phyloP scores from a whole-genome alignment of 78 protist genomes.

The Protostelium mycophagum region DNA sequence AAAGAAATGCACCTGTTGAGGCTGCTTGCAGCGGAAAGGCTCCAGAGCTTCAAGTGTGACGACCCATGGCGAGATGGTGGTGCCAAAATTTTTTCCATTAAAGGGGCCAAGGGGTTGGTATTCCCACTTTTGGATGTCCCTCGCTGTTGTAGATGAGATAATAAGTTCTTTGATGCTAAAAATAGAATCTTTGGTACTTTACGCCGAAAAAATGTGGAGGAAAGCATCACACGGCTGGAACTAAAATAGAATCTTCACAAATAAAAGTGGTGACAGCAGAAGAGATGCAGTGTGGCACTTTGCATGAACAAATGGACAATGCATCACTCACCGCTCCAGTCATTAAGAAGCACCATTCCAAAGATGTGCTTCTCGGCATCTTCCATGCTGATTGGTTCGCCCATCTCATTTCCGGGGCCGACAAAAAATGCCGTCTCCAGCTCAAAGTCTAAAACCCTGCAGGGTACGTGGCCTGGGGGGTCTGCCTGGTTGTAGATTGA shows the following conservation, averaged over 20 bases:
- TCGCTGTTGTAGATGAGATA: conserved; percentile 11
- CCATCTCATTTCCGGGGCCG: conserved; percentile 78
- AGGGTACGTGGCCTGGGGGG: conserved; percentile 61
- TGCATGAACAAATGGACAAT: no score
- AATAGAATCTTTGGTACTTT: not conserved
- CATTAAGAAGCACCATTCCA: conserved; percentile 87
- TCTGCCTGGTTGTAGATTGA: conserved; percentile 2
- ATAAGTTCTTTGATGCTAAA: not conserved
- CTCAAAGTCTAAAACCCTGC: conserved; percentile 80
- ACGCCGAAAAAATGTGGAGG: not conserved
- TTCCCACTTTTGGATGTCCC: conserved; percentile 91
- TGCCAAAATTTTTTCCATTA: conserved; percentile 85
- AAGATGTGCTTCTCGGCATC: conserved; percentile 88
- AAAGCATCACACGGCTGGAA: no score
- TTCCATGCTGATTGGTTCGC: conserved; percentile 65
- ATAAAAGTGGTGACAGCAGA: no score
- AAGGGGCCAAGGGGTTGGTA: conserved; percentile 96
- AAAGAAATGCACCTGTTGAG: conserved; percentile 15
- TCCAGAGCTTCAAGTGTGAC: conserved; percentile 90
- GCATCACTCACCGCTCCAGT: conserved; percentile 76
- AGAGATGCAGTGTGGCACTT: no score
- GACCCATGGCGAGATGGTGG: conserved; percentile 95
- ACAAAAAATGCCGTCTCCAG: conserved; percentile 87
- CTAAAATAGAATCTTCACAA: no score
- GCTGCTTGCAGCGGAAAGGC: conserved; percentile 73